Percentiles rank a stretch among this genome's conserved stretches.
Evolutionary conservation across 2,329 filamentous ascomycete genomes (phyloP).

Genomic region (Fusarium decemcellulare): DNA sequence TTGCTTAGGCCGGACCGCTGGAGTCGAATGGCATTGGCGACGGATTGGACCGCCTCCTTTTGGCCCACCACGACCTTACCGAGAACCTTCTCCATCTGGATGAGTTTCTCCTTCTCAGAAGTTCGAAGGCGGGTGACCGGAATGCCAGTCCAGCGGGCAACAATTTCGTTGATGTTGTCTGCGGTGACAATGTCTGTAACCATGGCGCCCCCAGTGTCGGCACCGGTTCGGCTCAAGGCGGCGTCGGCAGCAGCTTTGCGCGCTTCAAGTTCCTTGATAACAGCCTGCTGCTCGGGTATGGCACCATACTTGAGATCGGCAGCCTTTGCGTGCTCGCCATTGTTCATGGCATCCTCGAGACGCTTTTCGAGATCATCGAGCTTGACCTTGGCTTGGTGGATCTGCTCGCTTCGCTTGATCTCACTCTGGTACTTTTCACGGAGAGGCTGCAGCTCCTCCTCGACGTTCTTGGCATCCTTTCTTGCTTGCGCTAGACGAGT

Average conservation of each 20-base stretch:
- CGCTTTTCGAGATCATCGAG: constrained; percentile 93
- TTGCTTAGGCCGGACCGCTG: constrained; percentile 96
- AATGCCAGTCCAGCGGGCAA: constrained; percentile 97
- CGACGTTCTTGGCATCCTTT: constrained; percentile 92
- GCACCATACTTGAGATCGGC: constrained; percentile 98
- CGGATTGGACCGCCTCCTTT: constrained; percentile 91
- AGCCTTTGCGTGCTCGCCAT: constrained; percentile 86
- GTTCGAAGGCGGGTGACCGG: constrained; percentile 95
- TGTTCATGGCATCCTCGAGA: constrained; percentile 91
- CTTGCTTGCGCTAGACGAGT: constrained; percentile 85
- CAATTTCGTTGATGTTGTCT: constrained; percentile 99
- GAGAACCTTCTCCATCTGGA: constrained; percentile 94
- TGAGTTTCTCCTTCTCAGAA: constrained; percentile 97
- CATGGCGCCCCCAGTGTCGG: constrained; percentile 78
- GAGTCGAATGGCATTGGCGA: constrained; percentile 95
- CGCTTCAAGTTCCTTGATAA: constrained; percentile 85
- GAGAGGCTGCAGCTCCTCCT: constrained; percentile 92
- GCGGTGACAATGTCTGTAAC: constrained; percentile 95
- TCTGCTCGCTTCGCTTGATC: constrained; percentile 89
- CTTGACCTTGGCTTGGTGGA: constrained; percentile 96
- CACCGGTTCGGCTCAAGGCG: constrained; percentile 67
- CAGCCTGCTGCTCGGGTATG: constrained; percentile 89
- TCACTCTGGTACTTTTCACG: constrained; percentile 97
- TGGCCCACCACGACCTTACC: constrained; percentile 91
- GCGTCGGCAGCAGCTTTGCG: constrained; percentile 86